Evolutionary conservation across 2,329 filamentous ascomycete genomes (phyloP).

Genomic region (Stemphylium beticola): DNA sequence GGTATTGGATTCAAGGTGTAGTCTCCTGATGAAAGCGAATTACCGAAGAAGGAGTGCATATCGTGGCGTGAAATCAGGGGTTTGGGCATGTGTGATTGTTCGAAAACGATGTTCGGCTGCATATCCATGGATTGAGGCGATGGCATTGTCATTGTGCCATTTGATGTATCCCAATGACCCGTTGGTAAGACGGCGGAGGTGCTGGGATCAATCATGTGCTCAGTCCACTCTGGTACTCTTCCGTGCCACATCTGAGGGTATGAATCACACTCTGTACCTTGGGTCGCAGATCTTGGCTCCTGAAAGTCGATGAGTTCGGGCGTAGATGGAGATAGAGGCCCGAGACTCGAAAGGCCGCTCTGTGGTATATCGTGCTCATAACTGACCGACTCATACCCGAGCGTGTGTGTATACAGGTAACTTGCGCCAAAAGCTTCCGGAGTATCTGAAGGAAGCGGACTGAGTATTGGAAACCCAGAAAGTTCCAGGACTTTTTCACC

Average conservation of each 20-base stretch:
- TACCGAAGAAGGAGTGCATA: neutral
- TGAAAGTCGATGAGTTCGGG: conserved; percentile 34
- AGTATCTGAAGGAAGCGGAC: conserved; percentile 34
- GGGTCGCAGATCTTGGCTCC: conserved; percentile 29
- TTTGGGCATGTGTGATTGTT: neutral
- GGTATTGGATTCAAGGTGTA: neutral
- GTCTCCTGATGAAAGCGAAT: neutral
- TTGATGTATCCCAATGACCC: neutral
- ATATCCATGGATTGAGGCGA: neutral
- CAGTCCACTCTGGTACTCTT: conserved; percentile 29
- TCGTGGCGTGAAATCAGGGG: neutral
- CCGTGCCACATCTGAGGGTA: conserved; percentile 31
- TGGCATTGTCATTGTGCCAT: neutral
- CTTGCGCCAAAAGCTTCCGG: conserved; percentile 32
- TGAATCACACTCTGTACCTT: conserved; percentile 31
- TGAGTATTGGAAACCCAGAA: conserved; percentile 34
- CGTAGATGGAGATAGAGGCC: conserved; percentile 28
- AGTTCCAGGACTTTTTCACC: conserved; percentile 30
- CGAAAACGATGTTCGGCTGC: no score
- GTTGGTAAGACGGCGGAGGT: no score
- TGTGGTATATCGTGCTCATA: conserved; percentile 27
- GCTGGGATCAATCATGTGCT: neutral
- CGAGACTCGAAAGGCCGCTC: conserved; percentile 3
- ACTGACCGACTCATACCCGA: conserved; percentile 27
- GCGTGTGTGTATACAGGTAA: conserved; percentile 32